Evolutionary conservation across 2,329 filamentous ascomycete species (phyloP).

Genomic region (Chaetomium sp.): DNA sequence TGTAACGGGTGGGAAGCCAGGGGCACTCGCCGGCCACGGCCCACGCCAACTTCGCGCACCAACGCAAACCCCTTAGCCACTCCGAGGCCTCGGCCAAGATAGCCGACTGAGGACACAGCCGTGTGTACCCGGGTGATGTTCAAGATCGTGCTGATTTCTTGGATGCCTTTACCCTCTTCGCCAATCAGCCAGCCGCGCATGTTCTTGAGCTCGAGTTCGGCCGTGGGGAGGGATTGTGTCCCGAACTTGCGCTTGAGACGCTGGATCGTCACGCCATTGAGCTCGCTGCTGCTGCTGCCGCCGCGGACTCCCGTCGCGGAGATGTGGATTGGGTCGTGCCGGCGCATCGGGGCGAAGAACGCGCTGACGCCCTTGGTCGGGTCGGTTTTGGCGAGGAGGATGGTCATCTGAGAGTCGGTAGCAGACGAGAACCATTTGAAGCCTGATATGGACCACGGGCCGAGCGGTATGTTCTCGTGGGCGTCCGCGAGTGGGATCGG

Average conservation of each 20-base stretch:
- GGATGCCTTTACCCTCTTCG: conserved; percentile 57
- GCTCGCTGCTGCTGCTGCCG: conserved; percentile 35
- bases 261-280: conserved; percentile 63
- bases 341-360: conserved; percentile 59
- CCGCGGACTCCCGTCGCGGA: conserved; percentile 27
- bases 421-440: conserved; percentile 69
- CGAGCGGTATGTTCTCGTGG: conserved; percentile 36
- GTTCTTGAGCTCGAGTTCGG: conserved; percentile 60
- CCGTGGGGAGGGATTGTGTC: conserved; percentile 63
- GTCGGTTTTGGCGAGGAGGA: conserved; percentile 56
- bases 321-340: conserved; percentile 28
- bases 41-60: conserved; percentile 47
- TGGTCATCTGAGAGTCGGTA: conserved; percentile 57
- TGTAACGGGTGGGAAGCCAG: conserved; percentile 50
- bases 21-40: conserved; percentile 37
- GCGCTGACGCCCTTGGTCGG: conserved; percentile 46
- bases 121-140: conserved; percentile 60
- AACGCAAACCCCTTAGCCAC: conserved; percentile 52
- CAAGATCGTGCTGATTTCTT: conserved; percentile 61
- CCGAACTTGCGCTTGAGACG: conserved; percentile 68
- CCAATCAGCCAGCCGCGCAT: conserved; percentile 63
- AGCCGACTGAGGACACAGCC: conserved; percentile 45
- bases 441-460: conserved; percentile 55
- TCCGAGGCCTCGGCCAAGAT: conserved; percentile 49
- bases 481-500: conserved; percentile 24